Evolutionary conservation across 2,329 filamentous ascomycete species (phyloP).

Genomic region (Phyllosticta capitalensis): DNA sequence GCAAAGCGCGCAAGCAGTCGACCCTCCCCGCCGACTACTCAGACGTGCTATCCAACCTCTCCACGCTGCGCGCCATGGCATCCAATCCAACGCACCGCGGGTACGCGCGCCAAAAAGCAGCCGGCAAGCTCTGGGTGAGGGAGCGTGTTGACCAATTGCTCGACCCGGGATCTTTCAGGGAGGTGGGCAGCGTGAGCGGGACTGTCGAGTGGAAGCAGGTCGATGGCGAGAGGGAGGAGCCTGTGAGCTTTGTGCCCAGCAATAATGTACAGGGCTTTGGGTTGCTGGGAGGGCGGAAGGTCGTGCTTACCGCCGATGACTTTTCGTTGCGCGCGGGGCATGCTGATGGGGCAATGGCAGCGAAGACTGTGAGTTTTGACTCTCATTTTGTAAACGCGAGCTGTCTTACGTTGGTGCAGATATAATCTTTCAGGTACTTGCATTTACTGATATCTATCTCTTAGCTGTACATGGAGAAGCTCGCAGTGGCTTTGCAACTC

Average conservation of each 20-base stretch:
- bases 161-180: conserved; percentile 46
- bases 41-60: conserved; percentile 51
- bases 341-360: conserved; percentile 50
- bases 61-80: conserved; percentile 42
- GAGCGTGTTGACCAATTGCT: conserved; percentile 51
- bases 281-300: conserved; percentile 41
- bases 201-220: conserved; percentile 49
- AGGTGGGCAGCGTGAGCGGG: conserved; percentile 52
- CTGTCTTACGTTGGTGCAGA: neutral
- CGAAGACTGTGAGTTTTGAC: conserved; percentile 37
- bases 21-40: conserved; percentile 50
- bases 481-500: conserved; percentile 47
- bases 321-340: conserved; percentile 55
- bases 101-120: conserved; percentile 53
- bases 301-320: conserved; percentile 55
- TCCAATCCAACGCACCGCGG: conserved; percentile 43
- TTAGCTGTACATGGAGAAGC: conserved; percentile 50
- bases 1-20: conserved; percentile 23
- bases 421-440: neutral
- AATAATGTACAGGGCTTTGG: conserved; percentile 56
- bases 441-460: conserved; percentile 12
- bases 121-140: conserved; percentile 56
- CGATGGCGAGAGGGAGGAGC: conserved; percentile 33
- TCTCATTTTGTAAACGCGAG: neutral
- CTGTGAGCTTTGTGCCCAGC: conserved; percentile 45